phyloP scores from a whole-genome alignment of 352 stramenopile genomes.

The Pythium aphanidermatum region DNA sequence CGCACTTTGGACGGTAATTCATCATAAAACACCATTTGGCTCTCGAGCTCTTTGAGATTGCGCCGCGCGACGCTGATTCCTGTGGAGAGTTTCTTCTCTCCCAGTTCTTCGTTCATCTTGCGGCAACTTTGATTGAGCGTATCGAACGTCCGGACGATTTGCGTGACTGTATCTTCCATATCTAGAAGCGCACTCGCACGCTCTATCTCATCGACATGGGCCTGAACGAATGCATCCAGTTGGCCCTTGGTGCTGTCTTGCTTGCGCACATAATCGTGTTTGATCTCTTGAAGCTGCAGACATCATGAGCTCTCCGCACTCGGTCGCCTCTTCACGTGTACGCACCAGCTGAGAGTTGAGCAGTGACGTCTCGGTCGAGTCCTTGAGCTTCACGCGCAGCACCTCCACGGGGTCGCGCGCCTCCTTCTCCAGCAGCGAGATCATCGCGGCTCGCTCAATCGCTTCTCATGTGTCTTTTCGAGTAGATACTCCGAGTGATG shows the following conservation, averaged over 20 bases:
- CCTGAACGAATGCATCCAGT: conserved; percentile 62
- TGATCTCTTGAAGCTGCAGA: conserved; percentile 73
- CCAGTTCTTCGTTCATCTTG: conserved; percentile 79
- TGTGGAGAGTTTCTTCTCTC: conserved; percentile 74
- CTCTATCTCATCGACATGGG: conserved; percentile 83
- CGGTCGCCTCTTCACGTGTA: not conserved
- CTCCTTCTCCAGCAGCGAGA: conserved; percentile 80
- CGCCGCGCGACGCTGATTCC: conserved; percentile 73
- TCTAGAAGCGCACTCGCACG: conserved; percentile 64
- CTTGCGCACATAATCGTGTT: conserved; percentile 68
- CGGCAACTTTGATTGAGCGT: conserved; percentile 53
- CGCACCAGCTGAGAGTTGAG: conserved; percentile 74
- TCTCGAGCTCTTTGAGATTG: conserved; percentile 77
- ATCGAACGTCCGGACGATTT: conserved; percentile 59
- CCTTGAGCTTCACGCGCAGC: conserved; percentile 75
- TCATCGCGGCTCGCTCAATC: conserved; percentile 26
- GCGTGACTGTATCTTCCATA: conserved; percentile 49
- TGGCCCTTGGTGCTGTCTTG: conserved; percentile 71
- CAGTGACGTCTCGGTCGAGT: conserved; percentile 73
- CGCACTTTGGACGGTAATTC: conserved; percentile 57
- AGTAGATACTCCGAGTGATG: conserved; percentile 1
- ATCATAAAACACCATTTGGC: conserved; percentile 80
- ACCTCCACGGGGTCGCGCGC: conserved; percentile 78
- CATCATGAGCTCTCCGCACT: not conserved
- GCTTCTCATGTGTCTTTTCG: not conserved